Evolutionary conservation across 306 rosid genomes (phyloP).

Genomic region (Senna tora): DNA sequence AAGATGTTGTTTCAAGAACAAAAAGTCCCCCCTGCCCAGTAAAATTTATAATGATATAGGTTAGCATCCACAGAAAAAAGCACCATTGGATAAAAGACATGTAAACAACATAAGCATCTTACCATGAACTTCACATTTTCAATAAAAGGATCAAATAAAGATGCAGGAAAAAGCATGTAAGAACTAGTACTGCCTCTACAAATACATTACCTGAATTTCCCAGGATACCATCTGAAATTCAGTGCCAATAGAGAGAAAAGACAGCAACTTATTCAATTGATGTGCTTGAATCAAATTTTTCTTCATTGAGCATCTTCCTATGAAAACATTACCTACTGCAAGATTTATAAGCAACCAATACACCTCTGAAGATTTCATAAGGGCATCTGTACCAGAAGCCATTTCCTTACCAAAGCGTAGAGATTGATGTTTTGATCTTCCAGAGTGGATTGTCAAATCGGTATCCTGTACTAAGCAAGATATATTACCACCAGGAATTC

Average conservation of each 20-base stretch:
- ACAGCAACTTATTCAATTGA: conserved; percentile 53
- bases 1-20: conserved; percentile 68
- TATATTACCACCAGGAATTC: conserved; percentile 45
- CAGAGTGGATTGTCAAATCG: conserved; percentile 43
- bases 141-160: conserved; percentile 33
- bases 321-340: conserved; percentile 52
- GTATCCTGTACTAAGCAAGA: conserved; percentile 44
- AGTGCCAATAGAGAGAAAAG: conserved; percentile 64
- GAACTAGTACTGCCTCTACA: conserved; percentile 23
- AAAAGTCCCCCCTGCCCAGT: conserved; percentile 79
- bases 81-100: conserved; percentile 19
- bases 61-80: conserved; percentile 19
- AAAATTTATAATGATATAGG: conserved; percentile 34
- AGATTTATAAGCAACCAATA: conserved; percentile 60
- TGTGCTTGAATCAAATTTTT: conserved; percentile 61
- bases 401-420: conserved; percentile 40
- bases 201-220: conserved; percentile 71
- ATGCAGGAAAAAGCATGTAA: conserved; percentile 34
- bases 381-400: conserved; percentile 44
- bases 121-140: conserved; percentile 22
- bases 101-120: conserved; percentile 21
- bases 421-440: conserved; percentile 46
- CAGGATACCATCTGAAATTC: conserved; percentile 63
- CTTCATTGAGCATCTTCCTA: conserved; percentile 67
- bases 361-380: conserved; percentile 38